These are phyloP conservation scores for Juncus inflexus DNA, from an alignment of 176 grass and related monocot genomes.

Conservation along the genomic window DNA sequence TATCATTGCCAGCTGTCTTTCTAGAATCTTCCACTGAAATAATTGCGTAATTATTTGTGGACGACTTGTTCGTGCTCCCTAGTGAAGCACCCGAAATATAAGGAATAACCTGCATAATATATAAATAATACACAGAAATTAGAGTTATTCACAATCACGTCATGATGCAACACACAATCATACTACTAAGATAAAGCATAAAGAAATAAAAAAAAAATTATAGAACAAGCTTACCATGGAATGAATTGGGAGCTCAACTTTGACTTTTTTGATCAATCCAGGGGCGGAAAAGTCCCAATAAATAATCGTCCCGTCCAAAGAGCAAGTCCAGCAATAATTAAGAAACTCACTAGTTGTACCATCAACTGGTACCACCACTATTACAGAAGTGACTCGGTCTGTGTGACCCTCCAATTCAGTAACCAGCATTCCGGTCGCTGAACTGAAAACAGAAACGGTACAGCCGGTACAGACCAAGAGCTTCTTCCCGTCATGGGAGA, in stretches of 20 bases:
- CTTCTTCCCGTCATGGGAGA: slow-evolving; percentile 68
- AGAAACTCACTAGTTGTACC: slow-evolving; percentile 37
- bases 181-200: background rate
- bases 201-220: slow-evolving; percentile 8
- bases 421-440: slow-evolving; percentile 76
- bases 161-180: background rate
- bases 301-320: slow-evolving; percentile 68
- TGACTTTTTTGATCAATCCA: slow-evolving; percentile 64
- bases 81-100: slow-evolving; percentile 36
- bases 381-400: slow-evolving; percentile 60
- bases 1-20: slow-evolving; percentile 31
- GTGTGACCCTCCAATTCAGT: slow-evolving; percentile 88
- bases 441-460: slow-evolving; percentile 74
- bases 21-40: slow-evolving; percentile 62
- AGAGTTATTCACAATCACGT: background rate
- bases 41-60: slow-evolving; percentile 49
- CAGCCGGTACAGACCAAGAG: slow-evolving; percentile 62
- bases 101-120: slow-evolving; percentile 55
- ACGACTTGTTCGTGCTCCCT: slow-evolving; percentile 36
- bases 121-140: slow-evolving; percentile 4
- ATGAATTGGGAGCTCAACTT: slow-evolving; percentile 58
- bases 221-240: slow-evolving; percentile 55
- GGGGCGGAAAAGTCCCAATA: slow-evolving; percentile 58
- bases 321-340: slow-evolving; percentile 75
- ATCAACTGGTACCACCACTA: slow-evolving; percentile 33